phyloP scores from a whole-genome alignment of 169 alveolate genomes.

The Plasmodium coatneyi region DNA sequence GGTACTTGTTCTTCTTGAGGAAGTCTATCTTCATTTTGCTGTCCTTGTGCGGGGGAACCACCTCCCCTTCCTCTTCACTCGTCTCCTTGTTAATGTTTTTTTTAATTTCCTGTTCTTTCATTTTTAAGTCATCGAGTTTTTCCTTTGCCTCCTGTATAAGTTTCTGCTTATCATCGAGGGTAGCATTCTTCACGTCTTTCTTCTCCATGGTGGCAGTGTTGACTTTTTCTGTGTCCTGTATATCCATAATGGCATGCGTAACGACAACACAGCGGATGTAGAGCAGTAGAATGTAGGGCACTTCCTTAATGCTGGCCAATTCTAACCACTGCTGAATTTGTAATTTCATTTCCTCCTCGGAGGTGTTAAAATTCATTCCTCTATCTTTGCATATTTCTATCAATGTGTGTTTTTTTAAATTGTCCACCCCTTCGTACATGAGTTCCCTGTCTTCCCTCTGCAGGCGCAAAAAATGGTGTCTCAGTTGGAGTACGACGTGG shows the following conservation, averaged over 20 bases:
- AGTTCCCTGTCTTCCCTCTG: constrained; percentile 90
- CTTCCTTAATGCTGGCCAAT: constrained; percentile 87
- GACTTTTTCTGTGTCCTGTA: constrained; percentile 55
- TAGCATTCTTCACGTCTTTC: not conserved
- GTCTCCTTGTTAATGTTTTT: constrained; percentile 68
- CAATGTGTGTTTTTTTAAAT: constrained; percentile 84
- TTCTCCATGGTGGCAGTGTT: not conserved
- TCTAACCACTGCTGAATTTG: constrained; percentile 89
- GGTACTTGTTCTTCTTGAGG: constrained; percentile 42
- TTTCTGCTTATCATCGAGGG: constrained; percentile 46
- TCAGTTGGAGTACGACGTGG: constrained; percentile 88
- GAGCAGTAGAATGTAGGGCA: constrained; percentile 86
- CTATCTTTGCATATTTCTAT: constrained; percentile 88
- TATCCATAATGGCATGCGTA: constrained; percentile 88
- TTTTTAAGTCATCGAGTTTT: constrained; percentile 51
- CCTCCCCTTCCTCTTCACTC: constrained; percentile 15
- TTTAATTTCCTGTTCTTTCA: constrained; percentile 72
- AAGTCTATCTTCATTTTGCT: constrained; percentile 16
- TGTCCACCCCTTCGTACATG: constrained; percentile 91
- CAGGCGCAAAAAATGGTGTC: constrained; percentile 86
- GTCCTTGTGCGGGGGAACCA: constrained; percentile 7
- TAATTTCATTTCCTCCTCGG: constrained; percentile 82
- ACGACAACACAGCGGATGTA: constrained; percentile 91
- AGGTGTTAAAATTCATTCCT: constrained; percentile 88
- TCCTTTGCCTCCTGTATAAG: constrained; percentile 71